Base-by-base conservation (phyloP, 495 filamentous ascomycete species). In the Diplogelasinospora grovesii region DNA sequence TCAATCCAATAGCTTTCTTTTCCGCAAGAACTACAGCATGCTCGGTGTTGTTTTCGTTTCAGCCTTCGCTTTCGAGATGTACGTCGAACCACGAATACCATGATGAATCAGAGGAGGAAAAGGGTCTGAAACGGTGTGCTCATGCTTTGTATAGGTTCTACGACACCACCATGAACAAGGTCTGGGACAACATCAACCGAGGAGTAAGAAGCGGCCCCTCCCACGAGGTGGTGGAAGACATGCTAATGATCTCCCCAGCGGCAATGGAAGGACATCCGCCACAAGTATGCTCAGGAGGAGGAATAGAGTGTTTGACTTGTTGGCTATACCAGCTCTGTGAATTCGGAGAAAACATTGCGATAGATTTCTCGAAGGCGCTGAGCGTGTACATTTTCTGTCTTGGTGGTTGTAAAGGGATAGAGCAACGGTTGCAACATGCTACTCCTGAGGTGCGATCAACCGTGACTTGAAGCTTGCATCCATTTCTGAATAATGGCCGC, bases 241-340 rank as follows among this genome's bases (percentile, higher is more conserved):
- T n/a, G n/a, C n/a, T n/a, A n/a, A n/a, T n/a, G n/a, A n/a, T n/a
- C n/a, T n/a, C n/a, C n/a, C n/a, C 57, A 97, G 86, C 87, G 92
- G 51, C 93, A 97, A 90, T 99, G 93, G 93, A 97, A 97, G 76
- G 92, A 97, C 64, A 96, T 99, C 70, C 88, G 92, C 62, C 65
- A 78, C 59, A 81, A 76, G 58, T 99, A 96, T 6, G 46, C 23
- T 21, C 59, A 53, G 30, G 58, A 61, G 22, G 60, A 64, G 24
- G 52, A 59, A 33, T 49, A 52, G 33, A 30, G 30, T 15, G 24
- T n/a, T n/a, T n/a, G n/a, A n/a, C n/a, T n/a, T n/a, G 25, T n/a
- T 25, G 22, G 13, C 9, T 8, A 9, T 18, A 16, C 13, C 14
- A 10, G 1, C 14, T 9, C 23, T 36, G 21, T 19, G 20, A 22